Percentiles rank a stretch among this genome's conserved stretches.
These are phyloP conservation scores for Eimeria tenella DNA, from an alignment of 169 alveolate genomes.

Conservation along the genomic window DNA sequence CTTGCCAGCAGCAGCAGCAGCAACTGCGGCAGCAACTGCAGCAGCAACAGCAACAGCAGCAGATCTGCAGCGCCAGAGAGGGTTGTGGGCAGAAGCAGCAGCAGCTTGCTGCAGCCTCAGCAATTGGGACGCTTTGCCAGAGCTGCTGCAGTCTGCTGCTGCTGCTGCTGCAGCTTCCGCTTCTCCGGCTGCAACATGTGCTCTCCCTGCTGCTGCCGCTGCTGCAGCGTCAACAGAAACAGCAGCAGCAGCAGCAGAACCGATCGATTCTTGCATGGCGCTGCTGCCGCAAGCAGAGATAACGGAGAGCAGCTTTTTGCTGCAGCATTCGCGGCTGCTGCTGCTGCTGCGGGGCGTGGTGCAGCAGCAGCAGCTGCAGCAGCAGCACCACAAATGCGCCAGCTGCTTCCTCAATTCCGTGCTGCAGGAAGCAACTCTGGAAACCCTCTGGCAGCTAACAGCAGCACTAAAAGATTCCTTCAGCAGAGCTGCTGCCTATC, in stretches of 20 bases:
- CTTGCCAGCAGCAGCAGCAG: too few relatives aligned
- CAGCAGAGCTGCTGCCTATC: slow-evolving; percentile 6
- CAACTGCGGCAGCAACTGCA: not conserved
- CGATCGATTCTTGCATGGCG: slow-evolving; percentile 3
- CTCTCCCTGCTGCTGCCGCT: slow-evolving; percentile 24
- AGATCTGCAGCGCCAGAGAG: slow-evolving; percentile 58
- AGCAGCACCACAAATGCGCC: slow-evolving; percentile 16
- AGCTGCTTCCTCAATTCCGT: not conserved
- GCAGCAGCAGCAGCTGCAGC: slow-evolving; percentile 61
- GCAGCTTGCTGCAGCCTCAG: slow-evolving; percentile 70
- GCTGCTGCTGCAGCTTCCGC: slow-evolving; percentile 13
- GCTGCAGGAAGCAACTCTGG: not conserved
- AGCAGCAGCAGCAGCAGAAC: slow-evolving; percentile 22
- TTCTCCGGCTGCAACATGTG: not conserved
- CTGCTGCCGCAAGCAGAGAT: slow-evolving; percentile 52
- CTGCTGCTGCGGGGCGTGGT: slow-evolving; percentile 34
- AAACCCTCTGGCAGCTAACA: slow-evolving; percentile 11
- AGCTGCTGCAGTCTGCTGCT: slow-evolving; percentile 54
- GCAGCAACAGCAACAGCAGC: not conserved
- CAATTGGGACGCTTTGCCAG: slow-evolving; percentile 40
- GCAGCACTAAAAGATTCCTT: slow-evolving; percentile 71
- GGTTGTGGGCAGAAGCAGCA: slow-evolving; percentile 66
- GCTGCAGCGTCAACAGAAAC: not conserved
- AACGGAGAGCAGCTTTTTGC: slow-evolving; percentile 47
- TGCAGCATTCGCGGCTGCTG: slow-evolving; percentile 75